phyloP scores from a whole-genome alignment of 2,329 filamentous ascomycete genomes.

The Tolypocladium ophioglossoides region DNA sequence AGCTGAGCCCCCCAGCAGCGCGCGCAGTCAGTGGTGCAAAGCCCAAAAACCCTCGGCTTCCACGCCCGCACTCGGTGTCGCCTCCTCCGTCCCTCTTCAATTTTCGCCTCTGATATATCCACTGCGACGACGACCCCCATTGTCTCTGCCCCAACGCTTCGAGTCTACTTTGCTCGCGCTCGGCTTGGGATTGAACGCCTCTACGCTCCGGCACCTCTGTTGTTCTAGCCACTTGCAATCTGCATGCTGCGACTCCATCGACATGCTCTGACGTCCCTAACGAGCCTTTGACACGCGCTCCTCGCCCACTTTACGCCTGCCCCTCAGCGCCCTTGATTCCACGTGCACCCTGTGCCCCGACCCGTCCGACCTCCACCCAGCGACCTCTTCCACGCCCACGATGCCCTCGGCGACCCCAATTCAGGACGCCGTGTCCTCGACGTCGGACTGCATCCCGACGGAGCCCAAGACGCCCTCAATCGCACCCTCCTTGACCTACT shows the following conservation, averaged over 20 bases:
- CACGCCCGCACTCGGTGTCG: not conserved
- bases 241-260: conserved; percentile 3
- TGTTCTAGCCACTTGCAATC: not conserved
- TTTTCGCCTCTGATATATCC: not conserved
- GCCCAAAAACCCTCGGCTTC: conserved; percentile 3
- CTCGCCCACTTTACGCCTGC: conserved; percentile 8
- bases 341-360: not conserved
- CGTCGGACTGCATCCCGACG: conserved; percentile 31
- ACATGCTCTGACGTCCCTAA: conserved; percentile 14
- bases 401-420: conserved; percentile 24
- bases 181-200: not conserved
- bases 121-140: not conserved
- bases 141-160: not conserved
- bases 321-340: conserved; percentile 2
- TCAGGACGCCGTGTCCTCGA: conserved; percentile 28
- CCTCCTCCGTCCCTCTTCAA: not conserved
- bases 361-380: not conserved
- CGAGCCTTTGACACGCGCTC: conserved; percentile 10
- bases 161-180: not conserved
- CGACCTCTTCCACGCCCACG: conserved; percentile 9
- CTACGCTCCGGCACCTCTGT: not conserved
- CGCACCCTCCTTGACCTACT: conserved; percentile 53
- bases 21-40: too few species aligned
- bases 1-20: not conserved
- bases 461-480: conserved; percentile 37